phyloP scores from a whole-genome alignment of 257 asterid species.

The Perilla frutescens region DNA sequence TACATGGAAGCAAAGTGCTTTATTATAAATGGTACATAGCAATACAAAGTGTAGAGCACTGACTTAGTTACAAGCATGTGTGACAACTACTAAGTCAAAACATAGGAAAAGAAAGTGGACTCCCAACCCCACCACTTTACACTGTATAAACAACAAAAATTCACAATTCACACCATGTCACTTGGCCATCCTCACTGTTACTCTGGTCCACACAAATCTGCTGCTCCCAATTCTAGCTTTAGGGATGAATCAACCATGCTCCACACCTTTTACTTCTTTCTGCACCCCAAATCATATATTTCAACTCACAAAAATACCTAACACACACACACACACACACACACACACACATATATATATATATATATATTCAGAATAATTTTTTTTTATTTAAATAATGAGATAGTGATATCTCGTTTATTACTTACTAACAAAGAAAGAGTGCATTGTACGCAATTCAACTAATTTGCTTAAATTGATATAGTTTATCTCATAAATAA shows the following conservation, averaged over 20 bases:
- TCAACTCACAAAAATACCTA: too few species aligned
- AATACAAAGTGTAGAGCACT: slow-evolving; percentile 29
- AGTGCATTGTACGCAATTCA: too few species aligned
- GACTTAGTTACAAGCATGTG: slow-evolving; percentile 28
- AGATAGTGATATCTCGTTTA: too few species aligned
- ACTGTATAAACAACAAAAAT: background rate
- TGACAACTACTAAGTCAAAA: slow-evolving; percentile 35
- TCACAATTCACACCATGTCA: background rate
- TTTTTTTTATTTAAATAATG: too few species aligned
- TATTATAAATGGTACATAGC: slow-evolving; percentile 2
- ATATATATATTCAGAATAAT: too few species aligned
- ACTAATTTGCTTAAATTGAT: too few species aligned
- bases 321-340: too few species aligned
- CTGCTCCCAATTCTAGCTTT: background rate
- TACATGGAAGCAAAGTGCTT: background rate
- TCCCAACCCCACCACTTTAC: slow-evolving; percentile 40
- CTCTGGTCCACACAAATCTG: slow-evolving; percentile 37
- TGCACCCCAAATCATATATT: slow-evolving; percentile 35
- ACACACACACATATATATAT: too few species aligned
- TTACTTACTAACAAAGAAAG: too few species aligned
- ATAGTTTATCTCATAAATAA: too few species aligned
- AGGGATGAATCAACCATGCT: slow-evolving; percentile 30
- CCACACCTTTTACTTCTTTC: slow-evolving; percentile 43
- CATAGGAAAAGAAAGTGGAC: slow-evolving; percentile 32
- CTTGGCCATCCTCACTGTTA: background rate